Evolutionary conservation across 352 stramenopile species (phyloP).

Genomic region (Heterotrichella gracilis): DNA sequence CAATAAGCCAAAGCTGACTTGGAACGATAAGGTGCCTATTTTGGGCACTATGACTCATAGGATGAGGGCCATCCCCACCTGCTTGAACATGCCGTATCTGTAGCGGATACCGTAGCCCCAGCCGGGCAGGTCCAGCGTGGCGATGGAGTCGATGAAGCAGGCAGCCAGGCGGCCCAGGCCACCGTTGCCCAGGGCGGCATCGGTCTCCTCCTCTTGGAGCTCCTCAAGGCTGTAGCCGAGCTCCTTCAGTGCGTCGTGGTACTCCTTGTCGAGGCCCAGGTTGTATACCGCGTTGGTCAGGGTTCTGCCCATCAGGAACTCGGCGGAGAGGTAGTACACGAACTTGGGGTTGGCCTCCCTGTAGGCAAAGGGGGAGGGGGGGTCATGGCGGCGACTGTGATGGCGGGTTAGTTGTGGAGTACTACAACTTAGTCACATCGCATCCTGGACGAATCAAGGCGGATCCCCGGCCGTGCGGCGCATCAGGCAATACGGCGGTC

Average conservation of each 20-base stretch:
- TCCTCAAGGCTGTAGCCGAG: constrained; percentile 21
- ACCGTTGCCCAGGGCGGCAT: constrained; percentile 22
- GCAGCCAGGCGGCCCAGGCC: constrained; percentile 20
- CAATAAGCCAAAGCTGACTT: constrained; percentile 21
- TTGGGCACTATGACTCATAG: no score
- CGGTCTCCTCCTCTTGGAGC: constrained; percentile 19
- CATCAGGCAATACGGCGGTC: no score
- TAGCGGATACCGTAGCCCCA: constrained; percentile 23
- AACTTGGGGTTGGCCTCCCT: constrained; percentile 17
- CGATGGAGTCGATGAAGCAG: constrained; percentile 23
- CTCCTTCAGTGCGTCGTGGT: constrained; percentile 19
- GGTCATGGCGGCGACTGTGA: no score
- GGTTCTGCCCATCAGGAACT: constrained; percentile 23
- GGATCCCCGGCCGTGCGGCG: no score
- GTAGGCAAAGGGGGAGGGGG: no score
- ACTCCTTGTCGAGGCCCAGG: constrained; percentile 21
- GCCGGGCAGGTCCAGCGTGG: constrained; percentile 21
- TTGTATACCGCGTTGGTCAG: constrained; percentile 23
- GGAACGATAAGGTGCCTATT: no score
- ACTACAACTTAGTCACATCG: no score
- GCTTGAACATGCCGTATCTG: constrained; percentile 23
- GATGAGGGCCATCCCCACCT: constrained; percentile 17
- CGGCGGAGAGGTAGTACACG: constrained; percentile 22
- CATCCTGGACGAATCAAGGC: no score
- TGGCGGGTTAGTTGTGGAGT: no score